Conservation (phyloP, 2,329 filamentous ascomycete genomes). For the Penicillium sp. region DNA sequence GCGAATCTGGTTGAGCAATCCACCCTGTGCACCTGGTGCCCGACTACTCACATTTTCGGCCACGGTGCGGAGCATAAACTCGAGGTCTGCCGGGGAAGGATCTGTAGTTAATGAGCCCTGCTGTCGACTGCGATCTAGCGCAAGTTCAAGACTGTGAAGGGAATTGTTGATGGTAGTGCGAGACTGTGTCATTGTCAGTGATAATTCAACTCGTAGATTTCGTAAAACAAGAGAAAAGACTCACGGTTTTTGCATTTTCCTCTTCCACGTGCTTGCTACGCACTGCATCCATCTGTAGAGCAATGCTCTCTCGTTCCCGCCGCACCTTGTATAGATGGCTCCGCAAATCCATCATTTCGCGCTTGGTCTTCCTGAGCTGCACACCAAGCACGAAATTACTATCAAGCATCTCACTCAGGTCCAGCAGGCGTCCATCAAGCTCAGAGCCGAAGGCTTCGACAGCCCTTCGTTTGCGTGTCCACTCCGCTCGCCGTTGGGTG, state of each 20-base stretch:
- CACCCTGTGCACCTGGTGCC: constrained; percentile 40
- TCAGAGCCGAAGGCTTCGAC: constrained; percentile 50
- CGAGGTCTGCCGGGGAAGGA: constrained; percentile 36
- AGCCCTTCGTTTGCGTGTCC: constrained; percentile 48
- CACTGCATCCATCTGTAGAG: constrained; percentile 52
- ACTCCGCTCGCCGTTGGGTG: constrained; percentile 38
- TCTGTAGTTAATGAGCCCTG: constrained; percentile 21
- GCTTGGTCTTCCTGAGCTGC: constrained; percentile 47
- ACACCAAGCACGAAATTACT: constrained; percentile 49
- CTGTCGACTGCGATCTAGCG: constrained; percentile 39
- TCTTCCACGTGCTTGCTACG: constrained; percentile 41
- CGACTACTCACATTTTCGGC: constrained; percentile 42
- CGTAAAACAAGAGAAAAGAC: constrained; percentile 1
- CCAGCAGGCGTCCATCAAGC: constrained; percentile 51
- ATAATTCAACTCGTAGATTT: neutral
- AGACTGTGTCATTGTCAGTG: constrained; percentile 28
- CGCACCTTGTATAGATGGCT: constrained; percentile 51
- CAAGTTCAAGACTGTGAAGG: constrained; percentile 43
- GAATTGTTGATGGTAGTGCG: constrained; percentile 44
- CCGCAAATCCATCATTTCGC: constrained; percentile 47
- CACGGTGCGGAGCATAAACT: constrained; percentile 45
- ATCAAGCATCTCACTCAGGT: constrained; percentile 54
- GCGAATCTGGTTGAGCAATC: constrained; percentile 42
- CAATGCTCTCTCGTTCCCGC: constrained; percentile 49
- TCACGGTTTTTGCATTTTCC: constrained; percentile 38